phyloP scores from a whole-genome alignment of 164 flowering plant genomes.

The Stephania cephalantha region DNA sequence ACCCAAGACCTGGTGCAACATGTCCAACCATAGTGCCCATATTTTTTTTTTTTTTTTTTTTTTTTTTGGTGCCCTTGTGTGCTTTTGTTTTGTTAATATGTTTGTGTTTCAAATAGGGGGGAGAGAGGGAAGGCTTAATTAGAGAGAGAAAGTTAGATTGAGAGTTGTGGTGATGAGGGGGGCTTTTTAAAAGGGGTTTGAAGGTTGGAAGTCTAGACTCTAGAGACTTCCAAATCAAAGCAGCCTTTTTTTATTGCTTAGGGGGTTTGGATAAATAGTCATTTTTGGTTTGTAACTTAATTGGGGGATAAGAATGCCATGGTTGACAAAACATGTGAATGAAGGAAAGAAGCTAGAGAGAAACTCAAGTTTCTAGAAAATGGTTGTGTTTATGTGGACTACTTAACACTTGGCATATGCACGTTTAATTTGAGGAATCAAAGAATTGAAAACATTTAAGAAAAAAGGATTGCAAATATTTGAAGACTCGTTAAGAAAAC shows the following conservation, averaged over 20 bases:
- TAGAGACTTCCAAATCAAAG: background rate
- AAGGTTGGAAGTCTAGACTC: background rate
- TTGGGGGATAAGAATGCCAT: background rate
- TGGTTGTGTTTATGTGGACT: background rate
- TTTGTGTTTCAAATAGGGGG: background rate
- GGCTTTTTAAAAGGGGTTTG: background rate
- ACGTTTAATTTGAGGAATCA: background rate
- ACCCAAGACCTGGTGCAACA: slow-evolving; percentile 30
- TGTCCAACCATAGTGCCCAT: slow-evolving; percentile 35
- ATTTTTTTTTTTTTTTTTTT: too few species aligned
- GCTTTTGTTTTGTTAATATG: background rate
- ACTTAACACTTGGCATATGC: background rate
- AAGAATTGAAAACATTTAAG: too few species aligned
- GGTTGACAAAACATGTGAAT: background rate
- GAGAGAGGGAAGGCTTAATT: background rate
- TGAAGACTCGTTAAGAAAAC: too few species aligned
- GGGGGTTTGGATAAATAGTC: background rate
- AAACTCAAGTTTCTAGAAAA: background rate
- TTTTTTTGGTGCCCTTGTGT: too few species aligned
- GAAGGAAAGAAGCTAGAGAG: background rate
- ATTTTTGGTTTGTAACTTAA: background rate
- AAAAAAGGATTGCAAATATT: too few species aligned
- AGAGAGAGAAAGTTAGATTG: background rate
- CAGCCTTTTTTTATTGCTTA: background rate
- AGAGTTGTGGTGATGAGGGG: background rate